Percentiles rank a stretch among this genome's conserved stretches.
These are phyloP conservation scores for Bruguiera hainesii DNA, from an alignment of 441 rosid genomes.

Conservation along the genomic window DNA sequence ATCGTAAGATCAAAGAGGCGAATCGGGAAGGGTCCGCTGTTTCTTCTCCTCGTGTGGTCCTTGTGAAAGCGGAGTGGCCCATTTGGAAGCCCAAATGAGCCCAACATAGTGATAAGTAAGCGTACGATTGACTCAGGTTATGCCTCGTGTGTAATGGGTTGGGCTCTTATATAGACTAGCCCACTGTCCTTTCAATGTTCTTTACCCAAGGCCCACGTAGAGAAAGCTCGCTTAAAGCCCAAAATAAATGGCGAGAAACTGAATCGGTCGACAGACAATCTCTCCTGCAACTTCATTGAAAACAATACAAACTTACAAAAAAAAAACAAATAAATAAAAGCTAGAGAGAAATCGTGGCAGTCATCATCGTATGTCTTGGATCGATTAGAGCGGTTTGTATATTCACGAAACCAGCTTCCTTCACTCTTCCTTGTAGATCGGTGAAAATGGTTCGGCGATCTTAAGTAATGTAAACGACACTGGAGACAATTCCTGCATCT, in stretches of 20 bases:
- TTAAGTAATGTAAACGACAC: slow-evolving; percentile 51
- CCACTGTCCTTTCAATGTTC: no score
- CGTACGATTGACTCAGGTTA: no score
- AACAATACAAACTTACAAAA: neutral
- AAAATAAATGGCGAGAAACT: no score
- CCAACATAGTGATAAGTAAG: no score
- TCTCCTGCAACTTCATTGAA: neutral
- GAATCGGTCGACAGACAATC: no score
- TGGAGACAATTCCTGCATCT: slow-evolving; percentile 46
- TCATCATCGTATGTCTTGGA: slow-evolving; percentile 49
- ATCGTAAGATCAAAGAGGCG: neutral
- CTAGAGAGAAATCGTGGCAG: slow-evolving; percentile 42
- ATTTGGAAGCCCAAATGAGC: no score
- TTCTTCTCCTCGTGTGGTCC: no score
- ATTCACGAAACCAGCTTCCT: slow-evolving; percentile 44
- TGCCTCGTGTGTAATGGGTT: no score
- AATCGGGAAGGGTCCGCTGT: neutral
- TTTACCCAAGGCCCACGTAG: no score
- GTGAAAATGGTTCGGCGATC: slow-evolving; percentile 61
- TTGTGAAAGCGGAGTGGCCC: no score
- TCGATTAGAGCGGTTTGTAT: slow-evolving; percentile 39
- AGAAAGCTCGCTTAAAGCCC: no score
- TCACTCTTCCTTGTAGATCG: slow-evolving; percentile 45
- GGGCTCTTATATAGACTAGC: no score
- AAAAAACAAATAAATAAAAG: neutral